These are phyloP conservation scores for Lachancea waltii DNA, from an alignment of 805 yeast species.

Conservation along the genomic window DNA sequence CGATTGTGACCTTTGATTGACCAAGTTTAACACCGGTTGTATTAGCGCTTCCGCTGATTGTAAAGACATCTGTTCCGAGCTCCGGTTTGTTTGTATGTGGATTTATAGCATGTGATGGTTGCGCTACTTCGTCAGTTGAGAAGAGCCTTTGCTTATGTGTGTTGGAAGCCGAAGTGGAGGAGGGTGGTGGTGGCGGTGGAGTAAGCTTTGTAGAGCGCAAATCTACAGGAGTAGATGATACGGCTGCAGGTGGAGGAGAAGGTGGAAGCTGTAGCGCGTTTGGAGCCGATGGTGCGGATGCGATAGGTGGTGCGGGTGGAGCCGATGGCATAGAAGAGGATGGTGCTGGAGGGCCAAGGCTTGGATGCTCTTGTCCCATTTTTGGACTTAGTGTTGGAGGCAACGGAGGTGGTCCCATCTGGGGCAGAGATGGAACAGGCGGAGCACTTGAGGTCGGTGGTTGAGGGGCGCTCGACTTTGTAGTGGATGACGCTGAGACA, in stretches of 20 bases:
- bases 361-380: no score
- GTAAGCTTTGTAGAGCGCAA: conserved; percentile 12
- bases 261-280: conserved; percentile 27
- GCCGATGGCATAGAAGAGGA: conserved; percentile 23
- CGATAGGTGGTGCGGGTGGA: conserved; percentile 31
- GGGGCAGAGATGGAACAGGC: conserved; percentile 22
- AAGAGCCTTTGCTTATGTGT: conserved; percentile 27
- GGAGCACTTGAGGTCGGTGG: conserved; percentile 11
- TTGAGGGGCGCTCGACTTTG: conserved; percentile 7
- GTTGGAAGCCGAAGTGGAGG: conserved; percentile 10
- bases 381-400: no score
- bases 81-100: conserved; percentile 22
- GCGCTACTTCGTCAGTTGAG: conserved; percentile 24
- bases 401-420: no score
- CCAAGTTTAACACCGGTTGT: conserved; percentile 26
- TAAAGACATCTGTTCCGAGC: conserved; percentile 20
- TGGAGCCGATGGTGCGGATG: conserved; percentile 18
- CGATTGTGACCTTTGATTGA: conserved; percentile 42
- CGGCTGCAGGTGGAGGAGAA: conserved; percentile 16
- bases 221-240: conserved; percentile 8
- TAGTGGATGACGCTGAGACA: conserved; percentile 6
- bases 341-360: conserved; percentile 18
- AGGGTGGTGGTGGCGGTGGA: conserved; percentile 18
- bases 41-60: conserved; percentile 23
- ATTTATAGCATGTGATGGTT: conserved; percentile 19